Percentiles rank a stretch among this genome's conserved stretches.
Evolutionary conservation across 1,284 basidiomycete species (phyloP).

Genomic region (Austroboletus niveus): DNA sequence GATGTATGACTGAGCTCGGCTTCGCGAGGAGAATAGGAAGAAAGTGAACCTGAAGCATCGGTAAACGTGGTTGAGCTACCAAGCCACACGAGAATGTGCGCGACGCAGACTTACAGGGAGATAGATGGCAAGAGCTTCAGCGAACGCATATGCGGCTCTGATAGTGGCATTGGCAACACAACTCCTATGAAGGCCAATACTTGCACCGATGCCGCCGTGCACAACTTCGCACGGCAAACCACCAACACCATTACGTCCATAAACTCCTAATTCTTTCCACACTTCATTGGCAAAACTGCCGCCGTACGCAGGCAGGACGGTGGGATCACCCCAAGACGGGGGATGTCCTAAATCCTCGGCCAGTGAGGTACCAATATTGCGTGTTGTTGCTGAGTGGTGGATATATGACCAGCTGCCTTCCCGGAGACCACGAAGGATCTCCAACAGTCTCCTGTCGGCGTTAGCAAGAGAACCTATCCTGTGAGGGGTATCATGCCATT

Average conservation of each 20-base stretch:
- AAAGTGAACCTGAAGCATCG: conserved; percentile 57
- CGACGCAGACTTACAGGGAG: conserved; percentile 51
- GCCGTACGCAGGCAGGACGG: conserved; percentile 57
- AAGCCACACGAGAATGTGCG: neutral
- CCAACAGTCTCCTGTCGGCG: conserved; percentile 58
- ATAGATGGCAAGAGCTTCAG: conserved; percentile 62
- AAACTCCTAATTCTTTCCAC: conserved; percentile 58
- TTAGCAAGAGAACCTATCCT: conserved; percentile 70
- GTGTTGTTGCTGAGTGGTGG: conserved; percentile 34
- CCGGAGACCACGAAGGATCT: conserved; percentile 51
- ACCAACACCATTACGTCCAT: conserved; percentile 50
- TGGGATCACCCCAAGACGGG: conserved; percentile 59
- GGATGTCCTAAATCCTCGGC: conserved; percentile 58
- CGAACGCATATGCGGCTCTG: conserved; percentile 54
- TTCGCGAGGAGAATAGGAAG: conserved; percentile 60
- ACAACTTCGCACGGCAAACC: conserved; percentile 74
- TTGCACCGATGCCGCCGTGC: conserved; percentile 51
- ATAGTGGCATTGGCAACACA: conserved; percentile 58
- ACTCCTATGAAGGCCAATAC: conserved; percentile 47
- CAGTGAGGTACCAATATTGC: conserved; percentile 43
- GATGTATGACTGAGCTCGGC: conserved; percentile 50
- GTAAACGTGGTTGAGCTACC: neutral
- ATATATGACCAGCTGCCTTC: conserved; percentile 58
- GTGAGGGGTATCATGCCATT: conserved; percentile 1
- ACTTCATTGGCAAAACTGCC: conserved; percentile 44